Evolutionary conservation across 2,329 filamentous ascomycete genomes (phyloP), one percentile per base, ranked within the genome.

Genomic region (Penicillium nordicum): DNA sequence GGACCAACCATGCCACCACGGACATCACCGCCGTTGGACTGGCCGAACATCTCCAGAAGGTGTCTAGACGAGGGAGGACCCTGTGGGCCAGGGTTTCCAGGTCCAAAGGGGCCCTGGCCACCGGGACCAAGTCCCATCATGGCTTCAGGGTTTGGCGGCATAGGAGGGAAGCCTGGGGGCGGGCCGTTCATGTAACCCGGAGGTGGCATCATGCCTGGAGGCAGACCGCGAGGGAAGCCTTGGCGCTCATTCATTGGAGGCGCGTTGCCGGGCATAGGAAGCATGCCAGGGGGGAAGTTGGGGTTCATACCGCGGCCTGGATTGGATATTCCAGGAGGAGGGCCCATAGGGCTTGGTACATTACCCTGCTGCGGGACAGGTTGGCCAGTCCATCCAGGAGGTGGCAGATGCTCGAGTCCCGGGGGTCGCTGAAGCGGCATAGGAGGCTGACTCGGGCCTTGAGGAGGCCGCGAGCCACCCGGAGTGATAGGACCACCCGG

Each of bases 201-300:
- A 25, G 76, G 76, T 29, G 76, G 76, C 64, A 75, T 74, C 72
- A 78, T 77, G 46, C 75, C 75, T 6, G 75, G 76, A 12, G 76
- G 76, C 48, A 69, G 71, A 2, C 67, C 71, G 50, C 74, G 74
- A 43, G 75, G 71, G 50, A 75, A 73, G 23, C 64, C 66, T 57
- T 73, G 70, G 23, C 73, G 69, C 30, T 75, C 74, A 46, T 66
- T 72, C 12, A 70, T 63, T 23, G 72, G 69, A 47, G 68, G 68
- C 45, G 73, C 63, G 50, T 46, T 52, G 4, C 53, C 53, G 8
- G 53, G 53, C 53, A 55, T 55, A 18, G 75, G 74, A 63, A 75
- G 74, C 73, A 78, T 78, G 45, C 75, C 76, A n/a, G 75, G 59
- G 32, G 71, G 66, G 52, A 75, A 74, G 21, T 70, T 73, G 12